Evolutionary conservation across 2,329 filamentous ascomycete species (phyloP).

Genomic region (Talaromyces pinophilus): DNA sequence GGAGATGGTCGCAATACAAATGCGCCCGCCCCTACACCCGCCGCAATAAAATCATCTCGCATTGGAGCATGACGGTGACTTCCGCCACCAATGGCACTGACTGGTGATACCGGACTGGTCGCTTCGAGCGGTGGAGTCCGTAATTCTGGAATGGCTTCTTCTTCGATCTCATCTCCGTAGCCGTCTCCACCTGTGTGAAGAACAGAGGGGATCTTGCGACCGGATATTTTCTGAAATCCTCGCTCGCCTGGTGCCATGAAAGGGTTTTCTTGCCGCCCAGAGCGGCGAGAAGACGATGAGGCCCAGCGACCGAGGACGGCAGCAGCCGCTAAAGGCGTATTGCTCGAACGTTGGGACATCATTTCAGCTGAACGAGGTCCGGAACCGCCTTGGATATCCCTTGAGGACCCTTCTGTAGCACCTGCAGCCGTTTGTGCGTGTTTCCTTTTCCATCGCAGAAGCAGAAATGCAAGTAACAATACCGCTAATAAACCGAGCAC

Average conservation of each 20-base stretch:
- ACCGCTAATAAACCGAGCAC: conserved; percentile 59
- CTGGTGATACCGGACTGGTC: conserved; percentile 24
- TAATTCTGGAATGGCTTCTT: conserved; percentile 29
- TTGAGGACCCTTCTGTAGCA: conserved; percentile 23
- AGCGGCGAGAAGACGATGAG: conserved; percentile 35
- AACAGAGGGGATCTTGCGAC: conserved; percentile 51
- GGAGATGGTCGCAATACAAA: conserved; percentile 47
- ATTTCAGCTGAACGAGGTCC: conserved; percentile 31
- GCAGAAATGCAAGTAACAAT: conserved; percentile 44
- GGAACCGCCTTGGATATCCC: conserved; percentile 29
- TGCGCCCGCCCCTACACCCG: conserved; percentile 29
- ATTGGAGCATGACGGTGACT: conserved; percentile 27
- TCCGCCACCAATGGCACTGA: conserved; percentile 16
- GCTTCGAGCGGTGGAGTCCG: conserved; percentile 19
- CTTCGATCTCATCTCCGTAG: conserved; percentile 42
- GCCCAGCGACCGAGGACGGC: conserved; percentile 46
- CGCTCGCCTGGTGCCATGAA: conserved; percentile 43
- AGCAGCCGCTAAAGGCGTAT: conserved; percentile 41
- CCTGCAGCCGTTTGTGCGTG: conserved; percentile 9
- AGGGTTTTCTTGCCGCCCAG: conserved; percentile 31
- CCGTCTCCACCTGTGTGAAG: conserved; percentile 51
- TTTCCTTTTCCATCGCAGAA: conserved; percentile 27
- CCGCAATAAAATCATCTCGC: conserved; percentile 27
- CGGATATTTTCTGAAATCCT: conserved; percentile 53
- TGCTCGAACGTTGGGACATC: conserved; percentile 42